Evolutionary conservation across 2,329 filamentous ascomycete genomes (phyloP), one percentile per base, ranked within the genome.

Genomic region (Sclerotinia spermophila): DNA sequence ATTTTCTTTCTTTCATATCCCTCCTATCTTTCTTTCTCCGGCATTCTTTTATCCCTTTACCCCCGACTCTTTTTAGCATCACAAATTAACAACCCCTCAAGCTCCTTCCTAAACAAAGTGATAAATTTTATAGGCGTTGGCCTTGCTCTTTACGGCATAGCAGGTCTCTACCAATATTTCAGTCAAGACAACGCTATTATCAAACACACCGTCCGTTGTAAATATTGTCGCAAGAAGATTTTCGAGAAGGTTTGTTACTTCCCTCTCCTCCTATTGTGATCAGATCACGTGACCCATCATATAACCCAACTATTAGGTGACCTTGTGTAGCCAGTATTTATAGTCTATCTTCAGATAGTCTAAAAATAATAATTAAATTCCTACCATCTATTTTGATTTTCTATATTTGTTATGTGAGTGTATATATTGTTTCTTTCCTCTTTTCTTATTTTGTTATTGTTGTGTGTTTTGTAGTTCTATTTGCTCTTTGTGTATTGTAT

Each of bases 121-220:
- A 82, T 92, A 68, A 87, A 89, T 69, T 93, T 93, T 73, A 56
- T 89, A 35, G 86, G 88, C 68, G 83, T 93, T 6, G 91, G 90
- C 3, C 64, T 92, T 24, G 85, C 87, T 19, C 81, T 93, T 15
- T 93, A 92, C 77, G 81, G 83, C 0, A 83, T 93, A 40, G 90
- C 89, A 1, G 83, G 84, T 65, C 58, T 87, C 53, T 93, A 92
- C 78, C 87, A 89, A 75, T 84, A 83, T 72, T 77, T 88, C 24
- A 17, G 86, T 19, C 83, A 85, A 17, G 90, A 92, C 67, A 68
- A 68, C 30, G 86, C 87, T 21, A 90, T 93, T 73, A 90, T 93
- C 78, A 92, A 92, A 82, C 87, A 86, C 74, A 87, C 86, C 38
- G 84, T 89, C 67, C 90, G 88, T 80, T 93, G 90, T 81, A 86